Percentiles rank a stretch among this genome's conserved stretches.
Evolutionary conservation across 306 rosid species (phyloP).

Genomic region (Sphenostylis stenocarpa): DNA sequence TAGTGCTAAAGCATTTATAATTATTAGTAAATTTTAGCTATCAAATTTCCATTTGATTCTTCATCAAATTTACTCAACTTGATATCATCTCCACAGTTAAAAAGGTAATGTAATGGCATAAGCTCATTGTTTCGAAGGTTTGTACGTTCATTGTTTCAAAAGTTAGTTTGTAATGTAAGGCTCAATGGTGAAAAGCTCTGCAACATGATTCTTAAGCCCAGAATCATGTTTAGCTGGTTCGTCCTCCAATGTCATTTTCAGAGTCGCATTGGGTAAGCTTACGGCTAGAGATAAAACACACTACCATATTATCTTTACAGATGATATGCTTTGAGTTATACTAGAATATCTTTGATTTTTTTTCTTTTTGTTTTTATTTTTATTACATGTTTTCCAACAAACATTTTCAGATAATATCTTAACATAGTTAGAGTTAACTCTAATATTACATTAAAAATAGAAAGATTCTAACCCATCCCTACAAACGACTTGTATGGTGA

Average conservation of each 20-base stretch:
- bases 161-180: not conserved
- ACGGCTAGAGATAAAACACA: not conserved
- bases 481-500: too few species aligned
- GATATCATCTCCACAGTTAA: slow-evolving; percentile 3
- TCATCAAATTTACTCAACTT: not conserved
- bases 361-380: too few species aligned
- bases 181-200: not conserved
- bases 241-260: not conserved
- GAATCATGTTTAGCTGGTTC: slow-evolving; percentile 12
- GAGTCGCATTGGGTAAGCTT: not conserved
- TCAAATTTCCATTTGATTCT: slow-evolving; percentile 5
- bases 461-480: too few species aligned
- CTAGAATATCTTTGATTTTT: too few species aligned
- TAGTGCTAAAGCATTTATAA: slow-evolving; percentile 4
- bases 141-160: slow-evolving; percentile 9
- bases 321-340: too few species aligned
- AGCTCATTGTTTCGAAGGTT: slow-evolving; percentile 8
- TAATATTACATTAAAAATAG: too few species aligned
- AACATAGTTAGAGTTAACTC: too few species aligned
- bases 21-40: slow-evolving; percentile 3
- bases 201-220: not conserved
- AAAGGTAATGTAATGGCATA: not conserved
- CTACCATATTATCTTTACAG: too few species aligned
- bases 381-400: too few species aligned
- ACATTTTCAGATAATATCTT: too few species aligned